phyloP scores from a whole-genome alignment of 805 yeast genomes.

The Saccharomycopsis fermentans region DNA sequence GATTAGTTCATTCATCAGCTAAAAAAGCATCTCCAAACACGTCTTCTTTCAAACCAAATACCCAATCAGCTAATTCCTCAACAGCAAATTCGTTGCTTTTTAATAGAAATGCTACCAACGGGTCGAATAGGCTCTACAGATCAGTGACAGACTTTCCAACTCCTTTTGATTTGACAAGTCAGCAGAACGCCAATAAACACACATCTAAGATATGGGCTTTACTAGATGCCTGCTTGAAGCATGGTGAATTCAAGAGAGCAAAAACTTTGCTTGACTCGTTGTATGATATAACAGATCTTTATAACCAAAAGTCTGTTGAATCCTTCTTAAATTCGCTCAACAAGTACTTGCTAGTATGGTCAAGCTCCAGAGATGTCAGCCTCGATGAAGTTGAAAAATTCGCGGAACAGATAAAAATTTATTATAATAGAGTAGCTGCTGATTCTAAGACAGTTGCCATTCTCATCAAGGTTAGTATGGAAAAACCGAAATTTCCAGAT shows the following conservation, averaged over 20 bases:
- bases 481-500: constrained; percentile 14
- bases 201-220: constrained; percentile 54
- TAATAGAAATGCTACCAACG: neutral
- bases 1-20: neutral
- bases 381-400: constrained; percentile 36
- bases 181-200: neutral
- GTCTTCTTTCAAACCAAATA: neutral
- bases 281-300: constrained; percentile 33
- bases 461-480: constrained; percentile 37
- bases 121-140: neutral
- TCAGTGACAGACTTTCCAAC: neutral
- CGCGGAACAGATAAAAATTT: constrained; percentile 26
- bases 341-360: constrained; percentile 40
- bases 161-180: neutral
- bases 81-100: neutral
- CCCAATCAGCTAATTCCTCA: neutral
- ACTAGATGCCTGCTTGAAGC: constrained; percentile 65
- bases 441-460: constrained; percentile 56
- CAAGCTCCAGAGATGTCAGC: constrained; percentile 31
- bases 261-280: constrained; percentile 55
- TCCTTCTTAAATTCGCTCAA: constrained; percentile 60
- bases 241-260: constrained; percentile 60
- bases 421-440: constrained; percentile 28
- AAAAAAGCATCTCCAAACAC: neutral
- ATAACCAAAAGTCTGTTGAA: constrained; percentile 24